Base-by-base conservation (phyloP, 1,284 basidiomycete genomes). In the Mycosarcoma maydis region DNA sequence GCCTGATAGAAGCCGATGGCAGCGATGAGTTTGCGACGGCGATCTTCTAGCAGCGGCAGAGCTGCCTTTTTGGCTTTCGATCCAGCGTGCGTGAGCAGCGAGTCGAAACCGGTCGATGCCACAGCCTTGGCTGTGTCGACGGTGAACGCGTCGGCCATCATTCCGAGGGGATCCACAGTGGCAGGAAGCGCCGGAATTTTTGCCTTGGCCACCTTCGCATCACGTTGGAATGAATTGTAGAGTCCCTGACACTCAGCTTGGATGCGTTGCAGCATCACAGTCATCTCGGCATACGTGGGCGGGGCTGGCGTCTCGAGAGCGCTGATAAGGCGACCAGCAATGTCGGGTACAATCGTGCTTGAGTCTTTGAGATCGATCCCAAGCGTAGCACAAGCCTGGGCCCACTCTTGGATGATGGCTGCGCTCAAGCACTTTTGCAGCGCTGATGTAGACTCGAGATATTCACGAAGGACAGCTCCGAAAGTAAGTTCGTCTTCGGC, bases 401-500 rank as follows among this genome's bases (percentile, higher is more conserved):
- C 92, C 96, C 95, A 98, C 84, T 98, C 92, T 81, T 97, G 92
- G 2, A 94, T 84, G 69, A 98, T 87, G 30, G 92, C 87, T 5
- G 92, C 89, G 3, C 90, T 85, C 26, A 98, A 83, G 80, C 94
- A 90, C 72, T 91, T 90, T 78, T 97, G 94, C 20, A 98, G 86
- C 85, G 96, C 95, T 73, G 92, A 94, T 0, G 88, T 86, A 1
- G 95, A 96, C 36, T 88, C 86, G 69, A 97, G 84, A 66, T 94
- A 95, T 67, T 90, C 88, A 4, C 86, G 75, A 8, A 98, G 85
- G 48, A 91, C 88, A 0, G 88, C 87, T 29, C 87, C 83, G 77
- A 79, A 68, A 1, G 59, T 43, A 2, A 44, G 29, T 4, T 58
- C 60, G 22, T 67, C 70, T 13, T 62, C 54, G 9, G 55, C 83